Evolutionary conservation across 306 rosid species (phyloP).

Genomic region (Fragaria ananassa): DNA sequence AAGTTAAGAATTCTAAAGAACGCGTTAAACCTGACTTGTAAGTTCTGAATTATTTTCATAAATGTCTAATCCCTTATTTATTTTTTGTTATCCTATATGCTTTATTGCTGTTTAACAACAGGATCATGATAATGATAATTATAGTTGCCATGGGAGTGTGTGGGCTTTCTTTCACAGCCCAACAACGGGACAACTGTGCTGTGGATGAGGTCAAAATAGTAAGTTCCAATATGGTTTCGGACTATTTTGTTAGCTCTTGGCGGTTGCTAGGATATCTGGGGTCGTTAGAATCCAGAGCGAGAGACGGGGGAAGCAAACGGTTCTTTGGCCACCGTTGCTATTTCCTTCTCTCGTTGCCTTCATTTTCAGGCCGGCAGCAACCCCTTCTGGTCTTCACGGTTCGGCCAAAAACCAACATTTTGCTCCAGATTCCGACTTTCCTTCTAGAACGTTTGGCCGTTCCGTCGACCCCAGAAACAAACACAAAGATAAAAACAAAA

Average conservation of each 20-base stretch:
- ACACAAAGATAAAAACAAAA: background rate
- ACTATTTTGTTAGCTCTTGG: background rate
- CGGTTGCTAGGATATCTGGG: slow-evolving; percentile 32
- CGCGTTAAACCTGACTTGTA: too few species aligned
- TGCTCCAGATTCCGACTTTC: background rate
- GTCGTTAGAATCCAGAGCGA: slow-evolving; percentile 28
- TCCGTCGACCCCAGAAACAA: background rate
- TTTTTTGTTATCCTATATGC: too few species aligned
- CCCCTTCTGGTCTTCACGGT: slow-evolving; percentile 15
- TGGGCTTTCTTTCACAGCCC: background rate
- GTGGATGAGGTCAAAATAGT: slow-evolving; percentile 15
- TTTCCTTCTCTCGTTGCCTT: slow-evolving; percentile 20
- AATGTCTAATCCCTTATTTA: too few species aligned
- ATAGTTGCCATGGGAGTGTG: too few species aligned
- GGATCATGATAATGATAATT: too few species aligned
- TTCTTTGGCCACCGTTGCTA: slow-evolving; percentile 8
- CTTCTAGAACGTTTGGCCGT: slow-evolving; percentile 3
- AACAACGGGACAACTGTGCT: background rate
- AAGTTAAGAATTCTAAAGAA: too few species aligned
- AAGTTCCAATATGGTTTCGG: background rate
- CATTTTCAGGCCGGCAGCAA: slow-evolving; percentile 12
- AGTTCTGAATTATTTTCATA: too few species aligned
- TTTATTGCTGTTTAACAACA: too few species aligned
- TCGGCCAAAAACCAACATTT: slow-evolving; percentile 10
- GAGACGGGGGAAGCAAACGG: slow-evolving; percentile 33